Evolutionary conservation across 768 basidiomycete genomes (phyloP), one percentile per base, ranked within the genome.

Genomic region (Mycena chlorophos): DNA sequence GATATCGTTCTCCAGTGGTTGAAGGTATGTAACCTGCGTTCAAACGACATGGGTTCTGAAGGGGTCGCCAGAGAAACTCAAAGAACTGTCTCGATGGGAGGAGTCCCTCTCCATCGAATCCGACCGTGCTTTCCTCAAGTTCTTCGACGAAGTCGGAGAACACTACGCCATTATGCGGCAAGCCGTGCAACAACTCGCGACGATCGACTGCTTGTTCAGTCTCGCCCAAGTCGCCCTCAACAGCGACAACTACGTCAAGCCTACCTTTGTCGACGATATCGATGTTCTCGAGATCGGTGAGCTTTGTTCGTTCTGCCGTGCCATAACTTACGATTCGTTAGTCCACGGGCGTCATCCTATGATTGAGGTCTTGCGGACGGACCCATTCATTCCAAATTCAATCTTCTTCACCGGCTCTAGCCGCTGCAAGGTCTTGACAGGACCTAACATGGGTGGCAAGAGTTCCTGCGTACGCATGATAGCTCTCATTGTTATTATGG

Each of bases 271-370:
- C 0, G 80, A 86, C 5, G 82, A 85, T 26, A 20, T 25, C 4
- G 81, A 86, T 46, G 69, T 69, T 23, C 74, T 98, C 13, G 86
- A 91, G 56, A 89, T 46, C 12, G 45, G 45, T 28, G 14, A 27
- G 45, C n/a, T 43, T 43, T 8, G 16, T 23, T 19, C 22, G 16
- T 20, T 23, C 40, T 16, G 40, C 20, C 12, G 14, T 8, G 10
- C 40, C 10, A 23, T 6, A 8, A 12, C 14, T 43, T 20, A 23
- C 10, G 8, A 16, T 12, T 10, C 8, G 8, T 14, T 98, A 27
- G 71, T 79, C 12, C 83, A 87, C n/a, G 95, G 92, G 0, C 80
- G 94, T 12, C 96, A 99, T 74, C 96, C 96, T 0, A 93, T 98
- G 84, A 84, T 95, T 16, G 95, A 97, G 68, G 79, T 79, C 8